Conservation (phyloP, 306 rosid species). For the cucumber (Cucumis sativus) region DNA sequence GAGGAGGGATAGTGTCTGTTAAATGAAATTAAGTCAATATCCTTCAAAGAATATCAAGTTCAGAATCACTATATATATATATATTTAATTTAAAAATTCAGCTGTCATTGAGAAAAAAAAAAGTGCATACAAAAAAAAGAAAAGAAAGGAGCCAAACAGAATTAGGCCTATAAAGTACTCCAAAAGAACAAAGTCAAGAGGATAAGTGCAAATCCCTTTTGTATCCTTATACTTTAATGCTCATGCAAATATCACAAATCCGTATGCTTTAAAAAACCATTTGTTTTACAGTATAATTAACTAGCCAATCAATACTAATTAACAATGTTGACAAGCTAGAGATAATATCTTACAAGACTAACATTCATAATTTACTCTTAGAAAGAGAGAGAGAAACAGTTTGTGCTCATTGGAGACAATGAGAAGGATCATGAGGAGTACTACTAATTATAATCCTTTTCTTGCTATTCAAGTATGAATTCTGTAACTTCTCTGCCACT, state of each 20-base stretch:
- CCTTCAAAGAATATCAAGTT: slow-evolving; percentile 1
- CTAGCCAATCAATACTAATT: not conserved
- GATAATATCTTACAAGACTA: not conserved
- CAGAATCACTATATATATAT: not conserved
- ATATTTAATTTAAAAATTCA: not conserved
- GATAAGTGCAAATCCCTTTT: not conserved
- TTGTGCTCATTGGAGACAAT: not conserved
- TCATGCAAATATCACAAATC: not conserved
- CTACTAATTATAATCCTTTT: not conserved
- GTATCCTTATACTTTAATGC: not conserved
- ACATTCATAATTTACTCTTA: not conserved
- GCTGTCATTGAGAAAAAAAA: not conserved
- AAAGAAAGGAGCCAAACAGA: not conserved
- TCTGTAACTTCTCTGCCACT: not conserved
- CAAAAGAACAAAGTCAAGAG: not conserved
- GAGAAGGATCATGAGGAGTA: not conserved
- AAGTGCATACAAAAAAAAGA: not conserved
- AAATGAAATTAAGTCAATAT: slow-evolving; percentile 5
- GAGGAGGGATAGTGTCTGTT: slow-evolving; percentile 53
- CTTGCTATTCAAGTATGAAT: slow-evolving; percentile 6
- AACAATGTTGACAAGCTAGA: not conserved
- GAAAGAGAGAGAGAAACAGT: not conserved
- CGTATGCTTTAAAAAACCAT: not conserved
- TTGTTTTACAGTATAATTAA: not conserved
- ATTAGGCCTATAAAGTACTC: not conserved